Percentiles rank a stretch among this genome's conserved stretches.
phyloP scores from a whole-genome alignment of 495 filamentous ascomycete species.

The Hypomontagnella submonticulosa region DNA sequence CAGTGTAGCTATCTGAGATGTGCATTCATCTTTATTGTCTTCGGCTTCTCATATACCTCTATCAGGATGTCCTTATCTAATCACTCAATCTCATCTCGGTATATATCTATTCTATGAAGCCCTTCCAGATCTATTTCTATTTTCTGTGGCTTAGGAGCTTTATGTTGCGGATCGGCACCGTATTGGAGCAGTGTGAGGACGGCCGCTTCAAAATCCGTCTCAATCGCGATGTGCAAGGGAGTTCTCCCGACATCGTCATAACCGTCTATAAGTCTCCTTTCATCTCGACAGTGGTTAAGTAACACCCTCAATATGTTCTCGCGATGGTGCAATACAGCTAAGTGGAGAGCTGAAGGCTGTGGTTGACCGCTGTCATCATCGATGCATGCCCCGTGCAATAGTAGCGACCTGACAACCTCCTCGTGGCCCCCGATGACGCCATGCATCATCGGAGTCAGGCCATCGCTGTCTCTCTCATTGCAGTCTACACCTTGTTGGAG shows the following conservation, averaged over 20 bases:
- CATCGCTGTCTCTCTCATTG: constrained; percentile 46
- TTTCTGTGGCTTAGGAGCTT: constrained; percentile 3
- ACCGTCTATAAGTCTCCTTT: background rate
- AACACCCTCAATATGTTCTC: background rate
- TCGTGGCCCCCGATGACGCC: constrained; percentile 30
- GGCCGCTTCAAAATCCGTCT: background rate
- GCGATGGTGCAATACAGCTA: background rate
- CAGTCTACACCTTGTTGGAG: constrained; percentile 38
- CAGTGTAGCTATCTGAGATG: background rate
- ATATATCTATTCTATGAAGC: constrained; percentile 3
- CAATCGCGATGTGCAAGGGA: constrained; percentile 1
- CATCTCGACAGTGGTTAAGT: background rate
- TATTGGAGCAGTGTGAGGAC: constrained; percentile 1
- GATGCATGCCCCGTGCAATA: constrained; percentile 35
- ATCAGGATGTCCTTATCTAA: background rate
- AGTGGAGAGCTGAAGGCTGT: constrained; percentile 1
- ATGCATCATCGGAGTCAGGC: constrained; percentile 41
- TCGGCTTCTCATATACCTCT: background rate
- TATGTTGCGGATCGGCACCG: background rate
- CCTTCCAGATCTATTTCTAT: constrained; percentile 5
- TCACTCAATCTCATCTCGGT: constrained; percentile 3
- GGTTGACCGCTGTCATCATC: background rate
- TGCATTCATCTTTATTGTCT: constrained; percentile 4
- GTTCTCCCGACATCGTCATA: constrained; percentile 4
- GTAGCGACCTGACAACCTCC: constrained; percentile 23